Percentiles rank a stretch among this genome's conserved stretches.
These are phyloP conservation scores for Thalassiosira profunda DNA, from an alignment of 108 stramenopile species.

Conservation along the genomic window DNA sequence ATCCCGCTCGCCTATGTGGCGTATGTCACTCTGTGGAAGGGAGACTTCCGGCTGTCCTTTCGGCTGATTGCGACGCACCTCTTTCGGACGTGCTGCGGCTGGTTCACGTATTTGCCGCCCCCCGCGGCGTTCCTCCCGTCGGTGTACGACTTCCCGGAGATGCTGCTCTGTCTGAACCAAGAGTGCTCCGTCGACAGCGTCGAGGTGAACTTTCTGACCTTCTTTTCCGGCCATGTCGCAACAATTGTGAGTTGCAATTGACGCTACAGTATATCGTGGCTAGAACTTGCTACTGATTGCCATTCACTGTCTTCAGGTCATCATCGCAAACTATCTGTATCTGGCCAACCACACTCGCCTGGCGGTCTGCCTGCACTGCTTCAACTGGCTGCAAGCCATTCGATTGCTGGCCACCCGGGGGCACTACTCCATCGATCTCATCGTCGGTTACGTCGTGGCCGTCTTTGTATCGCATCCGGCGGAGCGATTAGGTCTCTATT, in stretches of 20 bases:
- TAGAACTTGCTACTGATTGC: too few species aligned
- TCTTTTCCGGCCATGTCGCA: conserved; percentile 53
- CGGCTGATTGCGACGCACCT: conserved; percentile 23
- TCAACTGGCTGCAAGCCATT: conserved; percentile 46
- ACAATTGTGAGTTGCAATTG: conserved; percentile 13
- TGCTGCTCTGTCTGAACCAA: conserved; percentile 30
- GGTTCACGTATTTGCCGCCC: conserved; percentile 51
- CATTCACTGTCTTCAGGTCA: too few species aligned
- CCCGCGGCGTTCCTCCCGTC: conserved; percentile 32
- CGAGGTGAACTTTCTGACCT: conserved; percentile 36
- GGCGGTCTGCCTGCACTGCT: conserved; percentile 27
- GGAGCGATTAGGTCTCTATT: conserved; percentile 32
- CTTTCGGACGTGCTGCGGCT: conserved; percentile 40
- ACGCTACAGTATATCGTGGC: too few species aligned
- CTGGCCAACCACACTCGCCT: background rate
- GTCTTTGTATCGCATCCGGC: conserved; percentile 40
- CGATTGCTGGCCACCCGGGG: conserved; percentile 56
- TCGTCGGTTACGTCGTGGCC: conserved; percentile 58
- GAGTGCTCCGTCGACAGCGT: background rate
- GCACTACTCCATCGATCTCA: conserved; percentile 64
- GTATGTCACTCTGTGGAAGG: conserved; percentile 35
- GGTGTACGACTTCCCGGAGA: conserved; percentile 47
- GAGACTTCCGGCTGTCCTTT: conserved; percentile 37
- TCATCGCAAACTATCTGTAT: conserved; percentile 53
- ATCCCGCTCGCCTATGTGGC: conserved; percentile 25